Evolutionary conservation across 108 stramenopile species (phyloP).

Genomic region (Hondaea fermentalgiana): DNA sequence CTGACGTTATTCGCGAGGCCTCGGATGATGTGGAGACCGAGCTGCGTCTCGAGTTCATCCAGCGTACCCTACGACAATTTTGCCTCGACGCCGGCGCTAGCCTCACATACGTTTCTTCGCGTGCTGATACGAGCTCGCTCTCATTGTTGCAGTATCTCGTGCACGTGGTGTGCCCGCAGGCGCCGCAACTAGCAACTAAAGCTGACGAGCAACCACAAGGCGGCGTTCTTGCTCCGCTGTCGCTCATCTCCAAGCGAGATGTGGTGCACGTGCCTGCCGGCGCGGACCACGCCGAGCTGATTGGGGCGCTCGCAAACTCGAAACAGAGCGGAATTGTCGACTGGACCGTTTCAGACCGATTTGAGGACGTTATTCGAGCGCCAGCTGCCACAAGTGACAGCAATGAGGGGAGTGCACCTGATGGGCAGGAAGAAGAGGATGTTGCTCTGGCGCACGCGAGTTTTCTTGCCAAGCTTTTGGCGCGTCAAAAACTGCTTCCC

Average conservation of each 20-base stretch:
- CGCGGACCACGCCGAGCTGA: not conserved
- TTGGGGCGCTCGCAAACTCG: not conserved
- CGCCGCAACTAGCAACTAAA: not conserved
- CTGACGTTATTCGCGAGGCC: not conserved
- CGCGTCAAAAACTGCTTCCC: not conserved
- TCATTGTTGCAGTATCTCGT: not conserved
- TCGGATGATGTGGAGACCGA: not conserved
- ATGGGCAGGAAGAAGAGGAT: not conserved
- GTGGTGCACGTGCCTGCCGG: not conserved
- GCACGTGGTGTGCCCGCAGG: not conserved
- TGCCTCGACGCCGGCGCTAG: not conserved
- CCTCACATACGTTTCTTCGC: not conserved
- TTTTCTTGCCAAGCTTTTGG: conserved; percentile 9
- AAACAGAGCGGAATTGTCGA: not conserved
- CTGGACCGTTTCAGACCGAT: not conserved
- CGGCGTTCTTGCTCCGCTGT: not conserved
- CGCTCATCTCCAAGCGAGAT: not conserved
- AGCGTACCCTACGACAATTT: not conserved
- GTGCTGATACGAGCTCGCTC: not conserved
- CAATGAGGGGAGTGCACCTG: not conserved
- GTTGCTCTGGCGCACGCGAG: not conserved
- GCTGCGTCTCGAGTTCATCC: conserved; percentile 4
- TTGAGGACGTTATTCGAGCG: not conserved
- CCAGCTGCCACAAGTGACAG: not conserved
- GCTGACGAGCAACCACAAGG: not conserved